phyloP scores from a whole-genome alignment of 2,329 filamentous ascomycete species.

The Pyrenochaeta sp. region DNA sequence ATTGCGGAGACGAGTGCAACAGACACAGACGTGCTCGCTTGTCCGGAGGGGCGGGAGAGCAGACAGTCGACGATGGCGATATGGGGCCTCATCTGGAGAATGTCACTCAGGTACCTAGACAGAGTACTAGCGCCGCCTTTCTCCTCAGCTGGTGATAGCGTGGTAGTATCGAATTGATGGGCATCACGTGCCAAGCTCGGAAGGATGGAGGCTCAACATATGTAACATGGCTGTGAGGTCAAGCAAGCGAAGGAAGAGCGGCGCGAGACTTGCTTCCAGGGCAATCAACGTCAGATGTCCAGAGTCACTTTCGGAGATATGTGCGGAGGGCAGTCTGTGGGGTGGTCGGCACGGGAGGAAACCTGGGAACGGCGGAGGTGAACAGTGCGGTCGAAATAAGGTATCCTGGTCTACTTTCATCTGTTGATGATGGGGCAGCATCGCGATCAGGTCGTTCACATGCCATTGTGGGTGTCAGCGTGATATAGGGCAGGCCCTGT shows the following conservation, averaged over 20 bases:
- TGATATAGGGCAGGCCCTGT: conserved; percentile 9
- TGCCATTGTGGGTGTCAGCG: conserved; percentile 14
- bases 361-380: conserved; percentile 6
- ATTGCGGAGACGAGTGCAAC: no score
- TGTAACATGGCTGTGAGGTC: not conserved
- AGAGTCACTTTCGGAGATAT: conserved; percentile 5
- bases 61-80: not conserved
- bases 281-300: conserved; percentile 1
- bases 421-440: conserved; percentile 11
- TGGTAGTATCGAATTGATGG: conserved; percentile 3
- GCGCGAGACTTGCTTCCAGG: not conserved
- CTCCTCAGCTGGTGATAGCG: not conserved
- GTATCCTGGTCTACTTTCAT: conserved; percentile 19
- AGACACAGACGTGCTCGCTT: not conserved
- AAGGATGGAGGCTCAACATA: conserved; percentile 1
- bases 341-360: conserved; percentile 2
- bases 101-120: not conserved
- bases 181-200: conserved; percentile 3
- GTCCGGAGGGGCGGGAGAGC: not conserved
- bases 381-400: conserved; percentile 18
- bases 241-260: not conserved
- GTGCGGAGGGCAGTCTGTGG: not conserved
- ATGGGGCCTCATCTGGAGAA: not conserved
- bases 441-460: conserved; percentile 18
- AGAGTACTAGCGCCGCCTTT: not conserved